Percentiles rank a stretch among this genome's conserved stretches.
phyloP scores from a whole-genome alignment of 768 basidiomycete species.

The Boletus sp. region DNA sequence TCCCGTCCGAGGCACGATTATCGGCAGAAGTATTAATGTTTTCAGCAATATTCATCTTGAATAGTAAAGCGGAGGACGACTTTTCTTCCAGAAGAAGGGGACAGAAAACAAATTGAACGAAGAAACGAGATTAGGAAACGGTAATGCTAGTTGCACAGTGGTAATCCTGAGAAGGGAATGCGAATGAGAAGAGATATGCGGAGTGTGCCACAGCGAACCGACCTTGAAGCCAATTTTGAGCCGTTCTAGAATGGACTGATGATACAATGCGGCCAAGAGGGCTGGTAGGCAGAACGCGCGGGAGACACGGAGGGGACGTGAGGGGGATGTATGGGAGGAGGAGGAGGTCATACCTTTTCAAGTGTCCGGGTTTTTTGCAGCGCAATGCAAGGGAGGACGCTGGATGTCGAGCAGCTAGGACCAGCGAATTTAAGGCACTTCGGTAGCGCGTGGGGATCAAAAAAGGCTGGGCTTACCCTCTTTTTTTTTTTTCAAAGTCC shows the following conservation, averaged over 20 bases:
- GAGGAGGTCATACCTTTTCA: constrained; percentile 44
- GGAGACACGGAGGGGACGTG: constrained; percentile 24
- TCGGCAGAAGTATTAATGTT: constrained; percentile 71
- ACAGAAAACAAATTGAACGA: constrained; percentile 53
- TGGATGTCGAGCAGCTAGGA: constrained; percentile 31
- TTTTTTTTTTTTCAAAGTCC: constrained; percentile 38
- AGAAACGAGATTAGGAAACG: constrained; percentile 51
- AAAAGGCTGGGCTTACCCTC: constrained; percentile 35
- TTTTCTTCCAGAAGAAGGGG: constrained; percentile 50
- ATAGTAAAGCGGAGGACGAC: constrained; percentile 40
- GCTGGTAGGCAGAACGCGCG: constrained; percentile 32
- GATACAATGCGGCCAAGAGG: constrained; percentile 69
- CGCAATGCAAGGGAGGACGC: constrained; percentile 32
- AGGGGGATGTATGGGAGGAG: constrained; percentile 14
- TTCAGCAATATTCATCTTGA: constrained; percentile 71
- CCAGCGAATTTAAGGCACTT: constrained; percentile 42
- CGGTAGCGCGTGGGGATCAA: constrained; percentile 40
- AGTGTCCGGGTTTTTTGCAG: constrained; percentile 32
- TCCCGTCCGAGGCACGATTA: constrained; percentile 66
- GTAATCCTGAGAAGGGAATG: constrained; percentile 43
- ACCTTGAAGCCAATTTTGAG: constrained; percentile 75
- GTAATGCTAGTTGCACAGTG: constrained; percentile 67
- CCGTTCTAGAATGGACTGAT: constrained; percentile 77
- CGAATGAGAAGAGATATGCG: constrained; percentile 26
- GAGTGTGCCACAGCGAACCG: constrained; percentile 15